Evolutionary conservation across 1,284 basidiomycete genomes (phyloP).

Genomic region (Ceratobasidium sp.): DNA sequence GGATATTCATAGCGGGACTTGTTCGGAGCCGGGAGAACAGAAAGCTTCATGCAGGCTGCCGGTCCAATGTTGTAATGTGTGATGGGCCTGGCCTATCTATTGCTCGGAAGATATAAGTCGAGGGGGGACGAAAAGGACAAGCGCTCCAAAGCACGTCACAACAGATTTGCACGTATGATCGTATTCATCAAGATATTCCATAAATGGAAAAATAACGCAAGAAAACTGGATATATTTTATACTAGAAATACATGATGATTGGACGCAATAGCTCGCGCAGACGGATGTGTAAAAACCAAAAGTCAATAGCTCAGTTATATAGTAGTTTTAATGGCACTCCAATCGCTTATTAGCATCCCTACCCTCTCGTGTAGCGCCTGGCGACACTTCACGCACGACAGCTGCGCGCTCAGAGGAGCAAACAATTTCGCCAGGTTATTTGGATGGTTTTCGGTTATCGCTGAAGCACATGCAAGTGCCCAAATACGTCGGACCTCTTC

Average conservation of each 20-base stretch:
- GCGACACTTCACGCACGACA: constrained; percentile 12
- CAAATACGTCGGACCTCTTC: constrained; percentile 12
- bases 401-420: constrained; percentile 16
- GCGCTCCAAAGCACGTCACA: background rate
- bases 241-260: background rate
- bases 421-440: constrained; percentile 4
- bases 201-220: background rate
- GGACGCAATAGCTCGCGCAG: background rate
- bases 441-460: constrained; percentile 13
- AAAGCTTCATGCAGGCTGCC: background rate
- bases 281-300: background rate
- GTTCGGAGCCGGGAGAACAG: background rate
- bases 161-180: background rate
- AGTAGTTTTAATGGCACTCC: constrained; percentile 15
- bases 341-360: constrained; percentile 8
- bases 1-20: background rate
- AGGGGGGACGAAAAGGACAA: background rate
- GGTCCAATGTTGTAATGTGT: background rate
- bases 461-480: constrained; percentile 25
- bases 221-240: background rate
- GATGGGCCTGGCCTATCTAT: background rate
- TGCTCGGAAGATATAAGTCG: background rate
- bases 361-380: constrained; percentile 19
- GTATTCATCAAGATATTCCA: background rate
- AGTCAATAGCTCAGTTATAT: background rate